Percentiles rank a stretch among this genome's conserved stretches.
Evolutionary conservation across 1,139 yeast species (phyloP).

Genomic region (Wickerhamomyces sp.): DNA sequence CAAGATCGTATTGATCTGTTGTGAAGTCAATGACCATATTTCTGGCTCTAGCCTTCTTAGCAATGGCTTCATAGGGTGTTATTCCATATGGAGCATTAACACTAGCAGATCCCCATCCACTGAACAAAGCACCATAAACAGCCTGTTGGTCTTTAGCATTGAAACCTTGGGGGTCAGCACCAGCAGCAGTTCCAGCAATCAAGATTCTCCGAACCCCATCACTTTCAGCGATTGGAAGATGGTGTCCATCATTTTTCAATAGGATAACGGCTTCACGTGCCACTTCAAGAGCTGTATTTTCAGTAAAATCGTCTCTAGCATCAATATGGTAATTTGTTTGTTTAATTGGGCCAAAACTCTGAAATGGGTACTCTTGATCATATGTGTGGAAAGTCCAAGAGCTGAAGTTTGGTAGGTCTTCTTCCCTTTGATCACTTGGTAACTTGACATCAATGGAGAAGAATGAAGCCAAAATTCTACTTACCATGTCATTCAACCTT

Average conservation of each 20-base stretch:
- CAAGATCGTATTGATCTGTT: slow-evolving; percentile 40
- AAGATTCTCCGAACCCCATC: slow-evolving; percentile 42
- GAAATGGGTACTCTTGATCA: slow-evolving; percentile 48
- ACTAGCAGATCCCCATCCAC: slow-evolving; percentile 51
- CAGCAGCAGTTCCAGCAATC: slow-evolving; percentile 46
- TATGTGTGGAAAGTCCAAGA: slow-evolving; percentile 55
- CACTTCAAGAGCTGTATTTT: slow-evolving; percentile 45
- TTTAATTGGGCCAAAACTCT: slow-evolving; percentile 47
- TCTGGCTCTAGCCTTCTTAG: slow-evolving; percentile 38
- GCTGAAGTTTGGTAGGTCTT: slow-evolving; percentile 50
- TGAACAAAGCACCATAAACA: slow-evolving; percentile 42
- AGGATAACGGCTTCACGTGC: slow-evolving; percentile 55
- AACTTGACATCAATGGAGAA: slow-evolving; percentile 36
- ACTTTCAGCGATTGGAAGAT: slow-evolving; percentile 43
- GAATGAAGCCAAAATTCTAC: slow-evolving; percentile 54
- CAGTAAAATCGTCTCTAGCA: slow-evolving; percentile 45
- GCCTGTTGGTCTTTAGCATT: slow-evolving; percentile 47
- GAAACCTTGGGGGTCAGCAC: slow-evolving; percentile 42
- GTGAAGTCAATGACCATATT: slow-evolving; percentile 42
- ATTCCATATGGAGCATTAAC: slow-evolving; percentile 49
- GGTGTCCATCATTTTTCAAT: slow-evolving; percentile 45
- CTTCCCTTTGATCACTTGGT: slow-evolving; percentile 26
- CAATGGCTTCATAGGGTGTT: slow-evolving; percentile 50
- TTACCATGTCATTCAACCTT: slow-evolving; percentile 59
- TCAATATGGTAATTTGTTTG: slow-evolving; percentile 54